Evolutionary conservation across 306 rosid species (phyloP).

Genomic region (Quercus cerris): DNA sequence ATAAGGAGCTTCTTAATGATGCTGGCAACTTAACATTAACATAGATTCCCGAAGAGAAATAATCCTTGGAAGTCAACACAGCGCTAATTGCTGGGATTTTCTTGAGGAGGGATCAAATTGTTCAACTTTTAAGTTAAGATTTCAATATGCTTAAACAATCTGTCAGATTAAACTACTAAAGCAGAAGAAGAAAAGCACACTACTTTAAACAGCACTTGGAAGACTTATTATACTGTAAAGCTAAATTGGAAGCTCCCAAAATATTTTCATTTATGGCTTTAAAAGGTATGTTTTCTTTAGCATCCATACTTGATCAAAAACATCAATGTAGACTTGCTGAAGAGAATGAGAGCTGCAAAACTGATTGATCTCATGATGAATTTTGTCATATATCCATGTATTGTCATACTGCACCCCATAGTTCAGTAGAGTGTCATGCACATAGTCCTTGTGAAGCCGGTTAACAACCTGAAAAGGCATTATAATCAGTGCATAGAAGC

Average conservation of each 20-base stretch:
- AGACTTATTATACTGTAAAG: not conserved
- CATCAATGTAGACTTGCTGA: constrained; percentile 91
- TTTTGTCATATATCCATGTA: constrained; percentile 95
- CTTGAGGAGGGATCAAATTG: not conserved
- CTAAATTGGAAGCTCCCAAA: not conserved
- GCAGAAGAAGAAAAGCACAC: not conserved
- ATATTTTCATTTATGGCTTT: constrained; percentile 6
- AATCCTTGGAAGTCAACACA: not conserved
- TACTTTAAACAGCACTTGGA: not conserved
- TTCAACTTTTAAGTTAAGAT: not conserved
- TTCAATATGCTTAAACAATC: constrained; percentile 13
- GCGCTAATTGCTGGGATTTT: not conserved
- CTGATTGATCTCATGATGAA: constrained; percentile 92
- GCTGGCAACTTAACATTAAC: not conserved
- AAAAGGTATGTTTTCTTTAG: not conserved
- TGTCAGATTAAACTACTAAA: not conserved
- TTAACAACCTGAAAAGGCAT: constrained; percentile 68
- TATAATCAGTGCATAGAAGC: not conserved
- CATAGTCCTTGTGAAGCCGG: constrained; percentile 72
- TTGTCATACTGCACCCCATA: constrained; percentile 84
- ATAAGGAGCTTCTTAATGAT: not conserved
- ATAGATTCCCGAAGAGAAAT: not conserved
- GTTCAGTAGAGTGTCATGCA: constrained; percentile 70
- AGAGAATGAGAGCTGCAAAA: constrained; percentile 87
- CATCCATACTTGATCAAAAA: constrained; percentile 64